These are phyloP conservation scores for Aspergillus neoniger DNA, from an alignment of 2,329 filamentous ascomycete genomes.

Conservation along the genomic window DNA sequence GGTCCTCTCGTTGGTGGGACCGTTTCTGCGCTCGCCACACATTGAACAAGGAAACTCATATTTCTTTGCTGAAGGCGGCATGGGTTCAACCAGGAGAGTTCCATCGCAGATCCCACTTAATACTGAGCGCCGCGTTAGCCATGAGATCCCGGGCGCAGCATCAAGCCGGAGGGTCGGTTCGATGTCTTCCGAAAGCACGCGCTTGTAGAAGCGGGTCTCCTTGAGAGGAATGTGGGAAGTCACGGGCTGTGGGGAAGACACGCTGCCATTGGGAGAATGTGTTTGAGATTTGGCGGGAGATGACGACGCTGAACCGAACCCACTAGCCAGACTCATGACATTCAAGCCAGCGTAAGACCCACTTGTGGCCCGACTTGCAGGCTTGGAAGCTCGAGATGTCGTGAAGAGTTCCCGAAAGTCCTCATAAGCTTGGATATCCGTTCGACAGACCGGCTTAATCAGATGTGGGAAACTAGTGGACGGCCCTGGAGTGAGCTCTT, in stretches of 20 bases:
- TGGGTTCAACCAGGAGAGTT: constrained; percentile 84
- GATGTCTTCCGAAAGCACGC: constrained; percentile 83
- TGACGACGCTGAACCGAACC: constrained; percentile 62
- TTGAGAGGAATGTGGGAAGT: constrained; percentile 64
- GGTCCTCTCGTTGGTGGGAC: constrained; percentile 70
- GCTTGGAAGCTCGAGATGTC: constrained; percentile 63
- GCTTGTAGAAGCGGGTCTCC: constrained; percentile 93
- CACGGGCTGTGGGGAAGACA: constrained; percentile 45
- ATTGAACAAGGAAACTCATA: constrained; percentile 72
- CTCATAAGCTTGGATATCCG: constrained; percentile 76
- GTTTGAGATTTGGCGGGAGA: constrained; percentile 60
- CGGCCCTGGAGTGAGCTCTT: constrained; percentile 62
- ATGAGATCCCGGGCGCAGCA: constrained; percentile 84
- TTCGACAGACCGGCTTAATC: constrained; percentile 78
- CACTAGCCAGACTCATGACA: constrained; percentile 56
- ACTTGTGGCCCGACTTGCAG: constrained; percentile 68
- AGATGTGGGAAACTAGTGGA: constrained; percentile 78
- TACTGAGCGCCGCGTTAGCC: constrained; percentile 85
- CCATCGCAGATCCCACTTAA: constrained; percentile 81
- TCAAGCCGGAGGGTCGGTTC: constrained; percentile 92
- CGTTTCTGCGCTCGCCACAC: constrained; percentile 80
- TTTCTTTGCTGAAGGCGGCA: constrained; percentile 60
- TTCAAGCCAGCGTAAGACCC: constrained; percentile 68
- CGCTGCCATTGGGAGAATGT: constrained; percentile 52
- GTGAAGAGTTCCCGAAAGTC: constrained; percentile 81